Base-by-base conservation (phyloP, 75 land plant genomes). In the Larix kaempferi region DNA sequence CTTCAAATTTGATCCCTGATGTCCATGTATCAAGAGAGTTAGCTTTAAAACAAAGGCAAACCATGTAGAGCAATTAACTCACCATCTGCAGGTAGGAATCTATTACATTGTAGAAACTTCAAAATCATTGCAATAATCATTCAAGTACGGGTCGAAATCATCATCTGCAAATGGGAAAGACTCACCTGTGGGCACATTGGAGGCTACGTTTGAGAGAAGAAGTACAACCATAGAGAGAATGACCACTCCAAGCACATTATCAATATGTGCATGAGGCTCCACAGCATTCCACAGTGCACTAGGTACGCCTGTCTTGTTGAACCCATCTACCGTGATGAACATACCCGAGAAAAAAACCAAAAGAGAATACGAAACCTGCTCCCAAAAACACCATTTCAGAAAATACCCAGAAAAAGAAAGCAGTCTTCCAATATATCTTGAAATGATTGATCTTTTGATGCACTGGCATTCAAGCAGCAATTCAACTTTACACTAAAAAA, bases 111-210 rank as follows among this genome's bases (percentile, higher is more conserved):
- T 0, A 39, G 41, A 39, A 39, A 39, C 41, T 39, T 39, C 5
- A 39, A 39, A 39, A 39, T 39, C 41, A 39, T 39, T 39, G 41
- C 41, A 39, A 39, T 5, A 39, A 0, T 1, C 41, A 39, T 39
- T 39, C 41, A 39, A 39, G 41, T 39, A 39, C 41, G 2, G 5
- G 41, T 39, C 41, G 5, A 39, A 14, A 49, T 49, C 54, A 49
- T 49, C 54, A 49, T 49, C 54, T 49, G 12, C 54, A 10, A 60
- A 60, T 29, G 6, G 41, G 37, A 75, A 29, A 12, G 65, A 25
- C 75, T 65, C 75, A 93, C 96, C 96, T 41, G 96, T 93, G 16
- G 96, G 96, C 8, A 93, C 96, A 81, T 92, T 93, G 27, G 96
- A 93, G 78, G 89, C 96, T 63, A 92, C 66, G 75, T 93, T 93